phyloP scores from a whole-genome alignment of 2,329 filamentous ascomycete genomes.

The Exophiala aquamarina region DNA sequence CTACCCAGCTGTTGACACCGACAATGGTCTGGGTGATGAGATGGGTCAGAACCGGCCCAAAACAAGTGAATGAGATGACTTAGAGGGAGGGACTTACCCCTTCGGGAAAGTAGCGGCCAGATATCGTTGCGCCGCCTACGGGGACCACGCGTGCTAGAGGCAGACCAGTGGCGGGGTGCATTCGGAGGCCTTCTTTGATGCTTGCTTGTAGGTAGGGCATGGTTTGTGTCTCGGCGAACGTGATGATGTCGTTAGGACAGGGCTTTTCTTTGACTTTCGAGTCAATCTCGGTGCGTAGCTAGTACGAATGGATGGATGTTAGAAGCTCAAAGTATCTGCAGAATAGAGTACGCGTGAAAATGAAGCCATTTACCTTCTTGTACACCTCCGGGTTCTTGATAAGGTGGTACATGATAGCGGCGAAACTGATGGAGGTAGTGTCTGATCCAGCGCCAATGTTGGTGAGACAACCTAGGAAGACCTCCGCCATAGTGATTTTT shows the following conservation, averaged over 20 bases:
- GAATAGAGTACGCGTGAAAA: too few relatives aligned
- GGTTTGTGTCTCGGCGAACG: slow-evolving; percentile 19
- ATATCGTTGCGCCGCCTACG: slow-evolving; percentile 40
- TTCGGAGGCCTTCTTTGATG: slow-evolving; percentile 49
- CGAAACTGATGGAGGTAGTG: slow-evolving; percentile 32
- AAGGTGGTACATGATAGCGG: slow-evolving; percentile 31
- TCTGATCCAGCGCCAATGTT: slow-evolving; percentile 60
- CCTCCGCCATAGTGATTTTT: slow-evolving; percentile 34
- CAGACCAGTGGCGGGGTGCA: slow-evolving; percentile 35
- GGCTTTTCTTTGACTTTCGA: neutral
- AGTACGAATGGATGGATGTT: slow-evolving; percentile 68
- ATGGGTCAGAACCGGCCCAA: too few relatives aligned
- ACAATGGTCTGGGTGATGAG: slow-evolving; percentile 33
- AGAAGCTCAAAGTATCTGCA: too few relatives aligned
- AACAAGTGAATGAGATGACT: too few relatives aligned
- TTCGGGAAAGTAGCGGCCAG: slow-evolving; percentile 43
- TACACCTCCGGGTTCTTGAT: slow-evolving; percentile 29
- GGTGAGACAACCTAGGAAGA: neutral
- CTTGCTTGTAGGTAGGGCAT: slow-evolving; percentile 49
- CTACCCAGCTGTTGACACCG: slow-evolving; percentile 29
- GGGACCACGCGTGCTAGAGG: neutral
- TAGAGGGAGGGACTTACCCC: slow-evolving; percentile 40
- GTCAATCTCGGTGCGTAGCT: slow-evolving; percentile 7
- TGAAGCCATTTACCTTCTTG: slow-evolving; percentile 31
- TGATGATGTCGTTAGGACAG: slow-evolving; percentile 39